These are phyloP conservation scores for Aureobasidium sp. DNA, from an alignment of 2,329 filamentous ascomycete species.

Conservation along the genomic window DNA sequence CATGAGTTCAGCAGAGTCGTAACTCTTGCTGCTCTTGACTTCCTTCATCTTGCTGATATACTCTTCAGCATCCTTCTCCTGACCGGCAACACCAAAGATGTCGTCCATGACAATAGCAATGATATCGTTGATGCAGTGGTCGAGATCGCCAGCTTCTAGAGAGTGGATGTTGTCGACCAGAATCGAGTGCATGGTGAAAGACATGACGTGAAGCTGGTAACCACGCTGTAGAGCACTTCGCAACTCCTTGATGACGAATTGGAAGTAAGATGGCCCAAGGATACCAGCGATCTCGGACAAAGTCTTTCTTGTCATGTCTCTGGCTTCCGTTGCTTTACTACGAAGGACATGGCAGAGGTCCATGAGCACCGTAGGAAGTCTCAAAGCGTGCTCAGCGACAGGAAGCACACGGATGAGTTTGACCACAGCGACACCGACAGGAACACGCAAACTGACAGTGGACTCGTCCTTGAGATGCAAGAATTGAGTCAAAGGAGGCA, in stretches of 20 bases:
- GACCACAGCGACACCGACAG: slow-evolving; percentile 79
- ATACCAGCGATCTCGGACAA: slow-evolving; percentile 75
- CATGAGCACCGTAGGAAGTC: slow-evolving; percentile 74
- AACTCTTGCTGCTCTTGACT: slow-evolving; percentile 96
- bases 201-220: slow-evolving; percentile 90
- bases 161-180: slow-evolving; percentile 66
- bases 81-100: slow-evolving; percentile 83
- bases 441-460: slow-evolving; percentile 85
- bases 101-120: slow-evolving; percentile 92
- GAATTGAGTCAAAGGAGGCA: slow-evolving; percentile 74
- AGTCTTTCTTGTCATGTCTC: slow-evolving; percentile 86
- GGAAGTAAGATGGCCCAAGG: slow-evolving; percentile 74
- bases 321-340: slow-evolving; percentile 78
- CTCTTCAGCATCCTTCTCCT: slow-evolving; percentile 95
- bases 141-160: slow-evolving; percentile 73
- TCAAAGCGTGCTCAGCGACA: slow-evolving; percentile 60
- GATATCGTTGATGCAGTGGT: slow-evolving; percentile 75
- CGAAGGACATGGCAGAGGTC: slow-evolving; percentile 90
- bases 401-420: slow-evolving; percentile 81
- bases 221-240: slow-evolving; percentile 74
- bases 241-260: slow-evolving; percentile 89
- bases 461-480: slow-evolving; percentile 92
- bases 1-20: slow-evolving; percentile 91
- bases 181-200: slow-evolving; percentile 89
- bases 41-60: slow-evolving; percentile 96